Percentiles rank a stretch among this genome's conserved stretches.
Conservation (phyloP, 305 asterid genomes). For the Fraxinus dipetala region DNA sequence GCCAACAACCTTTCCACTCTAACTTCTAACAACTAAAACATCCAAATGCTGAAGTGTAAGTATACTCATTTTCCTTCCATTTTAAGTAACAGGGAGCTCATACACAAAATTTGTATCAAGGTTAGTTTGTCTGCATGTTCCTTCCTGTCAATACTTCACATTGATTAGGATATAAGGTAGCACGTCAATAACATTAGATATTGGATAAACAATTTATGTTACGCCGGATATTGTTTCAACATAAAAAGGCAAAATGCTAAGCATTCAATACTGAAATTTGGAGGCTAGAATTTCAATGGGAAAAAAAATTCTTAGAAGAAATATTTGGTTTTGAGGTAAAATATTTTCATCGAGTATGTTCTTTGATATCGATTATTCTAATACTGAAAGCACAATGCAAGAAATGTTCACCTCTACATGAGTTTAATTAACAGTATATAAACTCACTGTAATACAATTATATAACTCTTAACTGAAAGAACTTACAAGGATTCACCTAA, state of each 20-base stretch:
- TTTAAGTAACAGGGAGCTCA: not conserved
- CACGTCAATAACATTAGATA: not conserved
- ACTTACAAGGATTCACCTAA: not conserved
- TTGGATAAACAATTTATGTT: not conserved
- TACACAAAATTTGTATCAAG: not conserved
- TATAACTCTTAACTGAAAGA: slow-evolving; percentile 11
- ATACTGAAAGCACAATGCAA: not conserved
- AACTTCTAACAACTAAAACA: not conserved
- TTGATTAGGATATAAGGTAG: not conserved
- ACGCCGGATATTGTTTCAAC: not conserved
- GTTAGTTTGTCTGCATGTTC: not conserved
- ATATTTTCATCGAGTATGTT: not conserved
- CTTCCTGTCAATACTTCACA: not conserved
- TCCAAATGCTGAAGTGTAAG: not conserved
- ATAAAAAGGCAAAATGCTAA: not conserved
- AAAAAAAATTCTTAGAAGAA: not conserved
- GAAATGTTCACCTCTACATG: slow-evolving; percentile 1
- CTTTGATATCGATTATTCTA: not conserved
- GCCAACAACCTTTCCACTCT: not conserved
- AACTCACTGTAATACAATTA: not conserved
- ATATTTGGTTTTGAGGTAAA: not conserved
- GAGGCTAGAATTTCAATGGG: not conserved
- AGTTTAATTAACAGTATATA: not conserved
- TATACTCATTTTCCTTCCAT: not conserved
- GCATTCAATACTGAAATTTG: not conserved